Conservation (phyloP, 306 rosid genomes). For the Gastrolobium villosum region DNA sequence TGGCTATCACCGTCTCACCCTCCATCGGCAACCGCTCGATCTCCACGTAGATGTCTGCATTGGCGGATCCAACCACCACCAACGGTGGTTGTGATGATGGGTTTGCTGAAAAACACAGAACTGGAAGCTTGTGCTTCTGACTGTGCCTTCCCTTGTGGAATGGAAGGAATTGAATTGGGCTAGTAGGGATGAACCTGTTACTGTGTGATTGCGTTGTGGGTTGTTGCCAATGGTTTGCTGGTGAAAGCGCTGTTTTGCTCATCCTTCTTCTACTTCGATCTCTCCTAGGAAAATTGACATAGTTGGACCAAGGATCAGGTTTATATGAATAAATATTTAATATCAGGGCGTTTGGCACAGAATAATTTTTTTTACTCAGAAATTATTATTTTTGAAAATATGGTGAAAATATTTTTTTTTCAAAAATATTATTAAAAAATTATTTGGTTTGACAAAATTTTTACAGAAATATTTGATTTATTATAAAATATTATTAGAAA, state of each 20-base stretch:
- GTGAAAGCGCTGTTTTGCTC: constrained; percentile 56
- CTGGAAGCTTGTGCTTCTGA: constrained; percentile 45
- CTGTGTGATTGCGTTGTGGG: constrained; percentile 21
- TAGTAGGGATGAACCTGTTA: background rate
- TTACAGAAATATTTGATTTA: too few relatives aligned
- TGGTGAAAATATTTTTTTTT: too few relatives aligned
- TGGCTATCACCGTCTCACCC: constrained; percentile 85
- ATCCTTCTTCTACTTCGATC: constrained; percentile 13
- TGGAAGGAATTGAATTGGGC: constrained; percentile 52
- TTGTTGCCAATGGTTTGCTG: constrained; percentile 45
- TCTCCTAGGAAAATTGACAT: too few relatives aligned
- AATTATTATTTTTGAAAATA: too few relatives aligned
- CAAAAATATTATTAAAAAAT: too few relatives aligned
- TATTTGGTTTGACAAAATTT: too few relatives aligned
- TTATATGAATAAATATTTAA: too few relatives aligned
- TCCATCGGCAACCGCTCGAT: constrained; percentile 72
- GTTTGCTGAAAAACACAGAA: constrained; percentile 54
- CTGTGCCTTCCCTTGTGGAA: constrained; percentile 44
- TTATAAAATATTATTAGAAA: too few relatives aligned
- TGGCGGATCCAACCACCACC: constrained; percentile 91
- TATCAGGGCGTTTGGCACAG: too few relatives aligned
- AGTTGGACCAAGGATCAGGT: too few relatives aligned
- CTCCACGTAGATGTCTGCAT: constrained; percentile 90
- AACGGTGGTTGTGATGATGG: constrained; percentile 61
- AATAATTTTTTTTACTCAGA: too few relatives aligned